Conservation (phyloP, 2,329 filamentous ascomycete species). For the Lecanicillium sp. region DNA sequence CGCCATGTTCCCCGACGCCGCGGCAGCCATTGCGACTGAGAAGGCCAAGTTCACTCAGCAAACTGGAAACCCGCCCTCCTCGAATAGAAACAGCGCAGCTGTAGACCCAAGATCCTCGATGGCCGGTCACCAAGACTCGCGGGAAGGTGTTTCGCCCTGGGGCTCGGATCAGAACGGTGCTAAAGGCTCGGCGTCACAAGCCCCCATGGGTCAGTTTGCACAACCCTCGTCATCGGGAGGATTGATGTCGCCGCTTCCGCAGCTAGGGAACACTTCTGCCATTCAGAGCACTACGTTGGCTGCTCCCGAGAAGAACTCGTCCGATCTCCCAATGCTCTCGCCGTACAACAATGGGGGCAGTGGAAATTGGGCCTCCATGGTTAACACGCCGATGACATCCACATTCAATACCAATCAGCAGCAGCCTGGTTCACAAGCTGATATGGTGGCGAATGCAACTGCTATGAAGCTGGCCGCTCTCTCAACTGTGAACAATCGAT, state of each 20-base stretch:
- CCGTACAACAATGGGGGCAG: constrained; percentile 67
- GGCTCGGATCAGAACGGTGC: constrained; percentile 49
- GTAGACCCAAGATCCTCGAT: constrained; percentile 73
- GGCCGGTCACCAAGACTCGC: constrained; percentile 44
- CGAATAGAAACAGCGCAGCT: constrained; percentile 84
- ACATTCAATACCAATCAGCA: constrained; percentile 59
- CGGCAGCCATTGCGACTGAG: constrained; percentile 95
- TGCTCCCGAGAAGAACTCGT: constrained; percentile 56
- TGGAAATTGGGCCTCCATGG: constrained; percentile 97
- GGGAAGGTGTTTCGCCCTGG: constrained; percentile 66
- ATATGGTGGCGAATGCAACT: constrained; percentile 98
- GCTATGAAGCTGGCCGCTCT: constrained; percentile 97
- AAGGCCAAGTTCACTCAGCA: constrained; percentile 97
- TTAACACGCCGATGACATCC: constrained; percentile 92
- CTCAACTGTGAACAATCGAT: constrained; percentile 96
- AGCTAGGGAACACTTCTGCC: constrained; percentile 59
- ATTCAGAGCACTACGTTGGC: constrained; percentile 81
- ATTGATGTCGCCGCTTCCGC: constrained; percentile 74
- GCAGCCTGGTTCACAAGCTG: constrained; percentile 54
- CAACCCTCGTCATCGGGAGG: constrained; percentile 69
- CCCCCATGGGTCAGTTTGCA: constrained; percentile 90
- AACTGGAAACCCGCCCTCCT: constrained; percentile 81
- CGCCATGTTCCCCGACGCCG: constrained; percentile 98
- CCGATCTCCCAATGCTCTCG: constrained; percentile 79
- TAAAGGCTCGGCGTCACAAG: constrained; percentile 72